A percentile compares a stretch with the other conserved stretches of the same genome.
phyloP scores from a whole-genome alignment of 2,329 filamentous ascomycete species.

The Cladorrhinum sp. region DNA sequence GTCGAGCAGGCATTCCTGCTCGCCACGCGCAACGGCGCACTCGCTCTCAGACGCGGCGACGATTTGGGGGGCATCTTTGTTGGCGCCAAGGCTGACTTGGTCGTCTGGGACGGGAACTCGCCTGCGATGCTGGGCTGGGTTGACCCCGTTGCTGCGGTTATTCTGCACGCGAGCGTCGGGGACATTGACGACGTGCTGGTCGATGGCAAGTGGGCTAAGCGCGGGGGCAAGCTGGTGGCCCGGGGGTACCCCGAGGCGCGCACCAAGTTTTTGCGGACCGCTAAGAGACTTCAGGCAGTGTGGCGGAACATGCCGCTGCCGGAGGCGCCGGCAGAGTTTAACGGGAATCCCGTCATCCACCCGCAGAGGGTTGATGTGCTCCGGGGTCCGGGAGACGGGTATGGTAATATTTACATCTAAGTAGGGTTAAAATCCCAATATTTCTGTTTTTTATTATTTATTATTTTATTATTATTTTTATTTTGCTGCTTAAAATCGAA shows the following conservation, averaged over 20 bases:
- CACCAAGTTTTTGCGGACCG: constrained; percentile 34
- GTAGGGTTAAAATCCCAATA: background rate
- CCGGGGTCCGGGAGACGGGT: background rate
- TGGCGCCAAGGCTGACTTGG: constrained; percentile 54
- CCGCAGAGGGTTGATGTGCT: background rate
- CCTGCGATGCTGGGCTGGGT: constrained; percentile 52
- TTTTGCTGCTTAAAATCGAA: no score
- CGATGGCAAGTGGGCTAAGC: constrained; percentile 48
- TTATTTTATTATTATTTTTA: no score
- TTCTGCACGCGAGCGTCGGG: constrained; percentile 52
- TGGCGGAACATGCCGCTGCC: background rate
- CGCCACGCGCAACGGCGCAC: constrained; percentile 50
- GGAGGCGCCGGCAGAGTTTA: background rate
- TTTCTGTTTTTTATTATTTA: no score
- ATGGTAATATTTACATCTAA: background rate
- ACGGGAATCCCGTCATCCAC: background rate
- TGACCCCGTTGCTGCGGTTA: constrained; percentile 54
- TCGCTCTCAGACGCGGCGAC: constrained; percentile 49
- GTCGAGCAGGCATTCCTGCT: constrained; percentile 55
- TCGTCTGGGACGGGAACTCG: constrained; percentile 49
- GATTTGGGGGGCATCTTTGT: constrained; percentile 44
- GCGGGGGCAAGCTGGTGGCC: constrained; percentile 37
- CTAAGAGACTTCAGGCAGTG: background rate
- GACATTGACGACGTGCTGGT: constrained; percentile 52
- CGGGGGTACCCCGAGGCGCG: constrained; percentile 27